Base-by-base conservation (phyloP, 805 yeast species). In the Kluyveromyces lactis region DNA sequence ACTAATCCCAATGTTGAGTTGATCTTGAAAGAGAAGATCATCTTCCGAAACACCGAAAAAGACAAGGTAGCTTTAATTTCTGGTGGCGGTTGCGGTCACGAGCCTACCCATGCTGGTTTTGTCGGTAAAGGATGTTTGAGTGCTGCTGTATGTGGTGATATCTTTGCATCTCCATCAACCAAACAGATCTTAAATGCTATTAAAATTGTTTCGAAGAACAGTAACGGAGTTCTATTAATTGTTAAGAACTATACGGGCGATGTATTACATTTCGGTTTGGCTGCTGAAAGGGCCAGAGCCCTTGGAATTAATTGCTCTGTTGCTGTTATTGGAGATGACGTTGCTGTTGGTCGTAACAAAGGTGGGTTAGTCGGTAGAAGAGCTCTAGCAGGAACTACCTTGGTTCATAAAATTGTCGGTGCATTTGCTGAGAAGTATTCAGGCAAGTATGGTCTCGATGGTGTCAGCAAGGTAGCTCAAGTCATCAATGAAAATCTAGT, bases 1-100 rank as follows among this genome's bases (percentile, higher is more conserved):
- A 51, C 64, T 4, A 61, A 67, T 39, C 69, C 69, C 13, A 56
- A 63, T 2, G 47, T 67, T 12, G 53, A 64, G 1, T 46, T 64
- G 13, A 50, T 66, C 23, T 60, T 60, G 19, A 57, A 58, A 18
- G 71, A 67, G 40, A 67, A 64, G 38, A 48, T 68, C 9, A 47
- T 67, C 15, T 63, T 55, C 47, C 58, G 71, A 38, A 49, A 53
- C 21, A 56, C 54, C 13, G 45, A 51, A 36, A 45, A 63, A 39
- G 63, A 68, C 19, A 81, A 84, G 52, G 82, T 87, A 32, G 73
- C 85, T 4, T 53, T 89, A 36, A 64, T 89, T 19, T 79, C 95
- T 26, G 96, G 97, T 43, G 97, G 97, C 41, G 97, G 97, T 19
- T 78, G 89, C 11, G 97, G 97, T 35, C 97, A 89, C 56, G 97